Evolutionary conservation across 768 basidiomycete species (phyloP).

Genomic region (Lactarius tabidus): DNA sequence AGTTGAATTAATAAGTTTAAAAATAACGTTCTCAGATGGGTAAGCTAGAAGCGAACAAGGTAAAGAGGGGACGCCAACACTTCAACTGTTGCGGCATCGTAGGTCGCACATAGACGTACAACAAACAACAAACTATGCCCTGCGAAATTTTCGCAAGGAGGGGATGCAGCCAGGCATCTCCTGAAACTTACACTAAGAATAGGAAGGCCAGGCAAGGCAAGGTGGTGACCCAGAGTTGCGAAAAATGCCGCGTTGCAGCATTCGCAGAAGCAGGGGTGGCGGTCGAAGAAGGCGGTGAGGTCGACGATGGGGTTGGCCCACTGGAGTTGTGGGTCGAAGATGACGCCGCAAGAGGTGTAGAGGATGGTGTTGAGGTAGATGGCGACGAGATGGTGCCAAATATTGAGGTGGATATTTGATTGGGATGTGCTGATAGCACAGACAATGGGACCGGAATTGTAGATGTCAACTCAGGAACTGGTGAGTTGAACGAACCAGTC

Average conservation of each 20-base stretch:
- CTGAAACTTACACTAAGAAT: background rate
- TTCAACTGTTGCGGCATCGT: background rate
- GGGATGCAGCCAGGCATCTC: background rate
- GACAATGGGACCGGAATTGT: slow-evolving; percentile 39
- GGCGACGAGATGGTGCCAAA: background rate
- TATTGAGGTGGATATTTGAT: slow-evolving; percentile 11
- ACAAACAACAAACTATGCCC: background rate
- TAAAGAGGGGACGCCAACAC: background rate
- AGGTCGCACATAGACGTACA: background rate
- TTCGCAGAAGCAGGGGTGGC: background rate
- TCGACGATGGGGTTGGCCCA: background rate
- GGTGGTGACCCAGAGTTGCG: background rate
- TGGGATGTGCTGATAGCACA: slow-evolving; percentile 27
- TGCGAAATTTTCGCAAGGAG: background rate
- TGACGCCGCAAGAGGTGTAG: background rate
- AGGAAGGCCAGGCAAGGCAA: background rate
- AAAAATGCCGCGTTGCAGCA: slow-evolving; percentile 1
- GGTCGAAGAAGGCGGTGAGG: background rate
- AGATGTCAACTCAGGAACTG: slow-evolving; percentile 48
- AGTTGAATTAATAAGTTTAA: background rate
- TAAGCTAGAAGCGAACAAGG: background rate
- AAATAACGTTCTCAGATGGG: background rate
- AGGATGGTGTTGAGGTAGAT: background rate
- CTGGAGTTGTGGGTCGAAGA: background rate
- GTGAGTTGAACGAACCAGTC: slow-evolving; percentile 53